Evolutionary conservation across 2,329 filamentous ascomycete genomes (phyloP), one percentile per base, ranked within the genome.

Genomic region (Emericellopsis cladophorae): DNA sequence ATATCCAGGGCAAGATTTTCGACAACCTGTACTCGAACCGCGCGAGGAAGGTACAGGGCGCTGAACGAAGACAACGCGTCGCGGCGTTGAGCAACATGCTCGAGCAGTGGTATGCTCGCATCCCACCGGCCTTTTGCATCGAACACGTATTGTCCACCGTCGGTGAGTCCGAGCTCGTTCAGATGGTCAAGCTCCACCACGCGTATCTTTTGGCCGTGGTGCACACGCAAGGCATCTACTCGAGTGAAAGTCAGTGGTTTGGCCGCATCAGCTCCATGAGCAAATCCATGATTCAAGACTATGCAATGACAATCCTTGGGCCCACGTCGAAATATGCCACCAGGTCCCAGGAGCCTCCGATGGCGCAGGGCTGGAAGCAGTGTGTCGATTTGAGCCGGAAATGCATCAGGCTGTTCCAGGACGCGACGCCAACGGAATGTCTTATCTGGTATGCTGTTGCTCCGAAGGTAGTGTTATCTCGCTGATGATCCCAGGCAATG

Each of bases 1-100:
- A 64, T 31, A 54, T 68, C 7, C 45, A 66, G 22, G 64, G 64
- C 16, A 59, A 57, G 37, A 53, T 65, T 0, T 66, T 64, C 36
- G 62, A 67, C 26, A 51, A 56, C 8, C 48, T 67, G 2, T 61
- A 62, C 42, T 56, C 55, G 0, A 57, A 55, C 40, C 46, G 51
- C 2, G 47, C 53, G 2, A 44, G 33, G 36, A 56, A 52, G 15
- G 42, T 49, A 7, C 53, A 50, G n/a, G 50, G 52, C 1, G 46
- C 53, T 4, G 54, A 58, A 34, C 55, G 60, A 1, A 48, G 53
- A 21, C 46, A 49, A 10, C 53, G 56, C 0, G 52, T 61, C 4
- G 22, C 38, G 9, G 45, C 52, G 7, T 36, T 61, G 3, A 50
- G 54, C 23, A n/a, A 35, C 14, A 55, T 62, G 47, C 51, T 67